Base-by-base conservation (phyloP, 306 rosid genomes). In the Oemleria cerasiformis region DNA sequence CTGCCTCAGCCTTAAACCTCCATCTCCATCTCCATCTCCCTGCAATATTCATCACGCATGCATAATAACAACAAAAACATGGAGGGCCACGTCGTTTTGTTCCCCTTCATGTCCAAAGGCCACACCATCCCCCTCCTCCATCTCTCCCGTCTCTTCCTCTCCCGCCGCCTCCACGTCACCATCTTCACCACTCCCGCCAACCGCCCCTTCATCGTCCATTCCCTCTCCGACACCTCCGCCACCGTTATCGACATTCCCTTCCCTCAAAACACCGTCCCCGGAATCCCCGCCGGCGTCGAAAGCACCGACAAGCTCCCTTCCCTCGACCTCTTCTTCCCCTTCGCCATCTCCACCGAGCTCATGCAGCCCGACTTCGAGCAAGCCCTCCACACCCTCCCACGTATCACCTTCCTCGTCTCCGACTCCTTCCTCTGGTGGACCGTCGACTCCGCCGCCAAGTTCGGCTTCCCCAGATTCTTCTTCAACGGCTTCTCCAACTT, bases 61-160 rank as follows among this genome's bases (percentile, higher is more conserved):
- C n/a, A n/a, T n/a, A n/a, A n/a, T n/a, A 25, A 25, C 17, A 3
- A 12, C 62, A 23, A 0, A 41, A 2, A 9, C 49, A 41, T 9
- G 65, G 36, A 12, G 30, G 20, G 4, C 63, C 84, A 81, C 19
- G 79, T 77, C 4, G 78, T 76, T 63, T 16, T 83, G 0, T 83
- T 86, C 61, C 86, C 90, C 3, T 83, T 86, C 75, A 83, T 81
- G 88, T 53, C 90, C 3, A 84, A 86, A 81, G 91, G 91, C 75
- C 91, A 86, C 76, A 81, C 81, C 39, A 75, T 84, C 44, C 91
- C 88, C 4, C 83, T 81, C 77, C 88, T 84, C 53, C 78, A 77
- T 51, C 72, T 86, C 19, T 57, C 83, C 12, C 85, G 54, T 63
- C 78, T 79, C 82, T 79, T 84, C 82, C 79, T 77, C 60, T 38